These are phyloP conservation scores for Linum trigynum DNA, from an alignment of 345 rosid genomes.

Conservation along the genomic window DNA sequence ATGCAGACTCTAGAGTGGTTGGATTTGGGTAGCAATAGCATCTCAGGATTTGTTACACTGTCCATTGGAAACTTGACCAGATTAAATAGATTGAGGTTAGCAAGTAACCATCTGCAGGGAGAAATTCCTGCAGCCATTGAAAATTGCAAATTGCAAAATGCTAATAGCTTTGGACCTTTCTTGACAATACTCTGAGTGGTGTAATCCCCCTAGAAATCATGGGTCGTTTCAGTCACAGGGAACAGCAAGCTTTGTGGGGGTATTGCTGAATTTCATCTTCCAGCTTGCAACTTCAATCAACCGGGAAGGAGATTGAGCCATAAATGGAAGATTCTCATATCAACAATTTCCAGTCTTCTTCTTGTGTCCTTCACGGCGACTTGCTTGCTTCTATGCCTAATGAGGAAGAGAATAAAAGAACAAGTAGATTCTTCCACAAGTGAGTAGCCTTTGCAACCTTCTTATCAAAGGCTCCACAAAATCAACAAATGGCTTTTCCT, in stretches of 20 bases:
- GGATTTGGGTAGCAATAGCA: background rate
- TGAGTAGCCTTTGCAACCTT: background rate
- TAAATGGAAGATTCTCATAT: background rate
- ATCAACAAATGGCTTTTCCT: conserved; percentile 8
- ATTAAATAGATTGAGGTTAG: background rate
- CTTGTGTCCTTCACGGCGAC: background rate
- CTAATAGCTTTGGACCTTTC: background rate
- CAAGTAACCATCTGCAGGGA: conserved; percentile 14
- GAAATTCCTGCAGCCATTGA: conserved; percentile 14
- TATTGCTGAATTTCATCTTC: conserved; percentile 1
- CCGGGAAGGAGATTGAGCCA: background rate
- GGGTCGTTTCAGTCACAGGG: background rate
- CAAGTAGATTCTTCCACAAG: background rate
- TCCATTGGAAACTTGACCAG: conserved; percentile 8
- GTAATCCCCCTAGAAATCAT: conserved; percentile 8
- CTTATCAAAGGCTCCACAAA: conserved; percentile 1
- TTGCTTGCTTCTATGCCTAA: background rate
- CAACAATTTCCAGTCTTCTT: background rate
- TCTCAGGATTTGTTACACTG: conserved; percentile 7
- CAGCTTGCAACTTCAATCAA: background rate
- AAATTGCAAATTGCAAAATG: conserved; percentile 7
- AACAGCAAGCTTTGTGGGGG: background rate
- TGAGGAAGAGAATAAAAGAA: conserved; percentile 1
- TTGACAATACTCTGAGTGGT: conserved; percentile 6
- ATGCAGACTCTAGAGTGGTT: conserved; percentile 6